A percentile compares a stretch with the other conserved stretches of the same genome.
Evolutionary conservation across 176 grass and related monocot species (phyloP).

Genomic region (Guadua angustifolia): DNA sequence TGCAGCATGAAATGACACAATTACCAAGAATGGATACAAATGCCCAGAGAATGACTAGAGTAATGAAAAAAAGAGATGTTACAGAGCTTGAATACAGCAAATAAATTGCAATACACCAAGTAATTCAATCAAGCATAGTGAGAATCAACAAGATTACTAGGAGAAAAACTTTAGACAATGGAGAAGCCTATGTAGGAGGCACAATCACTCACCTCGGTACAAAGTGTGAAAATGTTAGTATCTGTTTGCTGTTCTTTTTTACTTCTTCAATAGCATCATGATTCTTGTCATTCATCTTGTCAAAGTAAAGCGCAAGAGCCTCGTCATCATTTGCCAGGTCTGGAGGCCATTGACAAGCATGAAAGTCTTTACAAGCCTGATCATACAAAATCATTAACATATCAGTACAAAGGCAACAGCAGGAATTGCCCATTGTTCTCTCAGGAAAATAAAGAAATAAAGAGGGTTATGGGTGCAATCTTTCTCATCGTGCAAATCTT

Average conservation of each 20-base stretch:
- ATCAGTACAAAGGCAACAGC: slow-evolving; percentile 19
- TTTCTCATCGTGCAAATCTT: slow-evolving; percentile 16
- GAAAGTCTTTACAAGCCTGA: slow-evolving; percentile 95
- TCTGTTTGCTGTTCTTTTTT: slow-evolving; percentile 64
- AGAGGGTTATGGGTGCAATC: not conserved
- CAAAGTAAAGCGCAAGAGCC: slow-evolving; percentile 80
- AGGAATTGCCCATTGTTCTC: not conserved
- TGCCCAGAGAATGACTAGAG: slow-evolving; percentile 2
- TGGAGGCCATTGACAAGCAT: slow-evolving; percentile 82
- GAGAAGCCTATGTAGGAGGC: slow-evolving; percentile 13
- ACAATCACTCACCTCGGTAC: slow-evolving; percentile 71
- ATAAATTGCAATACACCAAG: not conserved
- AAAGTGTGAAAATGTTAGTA: slow-evolving; percentile 96
- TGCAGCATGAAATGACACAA: not conserved
- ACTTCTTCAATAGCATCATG: slow-evolving; percentile 76
- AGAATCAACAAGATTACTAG: slow-evolving; percentile 26
- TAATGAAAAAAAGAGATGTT: slow-evolving; percentile 8
- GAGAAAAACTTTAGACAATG: not conserved
- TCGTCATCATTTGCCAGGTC: slow-evolving; percentile 64
- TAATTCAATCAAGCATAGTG: slow-evolving; percentile 21
- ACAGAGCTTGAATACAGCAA: slow-evolving; percentile 13
- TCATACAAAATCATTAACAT: slow-evolving; percentile 16
- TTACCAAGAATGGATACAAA: slow-evolving; percentile 23
- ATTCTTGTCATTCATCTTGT: slow-evolving; percentile 83
- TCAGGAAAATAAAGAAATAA: not conserved